Conservation (phyloP, 768 basidiomycete species). For the Pleurotus tuber-regium region DNA sequence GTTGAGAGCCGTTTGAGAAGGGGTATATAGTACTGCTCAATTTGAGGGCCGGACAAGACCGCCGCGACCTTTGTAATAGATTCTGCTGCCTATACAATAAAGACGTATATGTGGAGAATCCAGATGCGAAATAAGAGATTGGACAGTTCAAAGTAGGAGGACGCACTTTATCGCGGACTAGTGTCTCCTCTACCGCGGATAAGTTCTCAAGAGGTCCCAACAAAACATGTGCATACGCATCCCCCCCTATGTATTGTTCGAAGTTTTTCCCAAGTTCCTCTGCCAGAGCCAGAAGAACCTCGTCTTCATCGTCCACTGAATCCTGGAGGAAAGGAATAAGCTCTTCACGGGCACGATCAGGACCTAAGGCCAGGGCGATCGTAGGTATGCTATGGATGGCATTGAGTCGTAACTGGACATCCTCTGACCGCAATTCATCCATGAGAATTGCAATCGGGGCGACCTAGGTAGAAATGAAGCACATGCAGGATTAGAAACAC, state of each 20-base stretch:
- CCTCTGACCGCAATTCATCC: constrained; percentile 97
- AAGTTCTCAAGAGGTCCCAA: constrained; percentile 93
- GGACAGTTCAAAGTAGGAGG: constrained; percentile 1
- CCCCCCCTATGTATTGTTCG: constrained; percentile 92
- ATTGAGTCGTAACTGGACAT: constrained; percentile 93
- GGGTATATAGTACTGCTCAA: constrained; percentile 91
- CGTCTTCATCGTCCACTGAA: constrained; percentile 99
- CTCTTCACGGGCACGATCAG: constrained; percentile 93
- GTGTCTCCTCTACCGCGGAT: constrained; percentile 94
- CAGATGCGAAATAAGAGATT: not conserved
- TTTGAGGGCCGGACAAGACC: constrained; percentile 71
- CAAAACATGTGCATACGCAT: constrained; percentile 80
- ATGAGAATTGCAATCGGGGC: constrained; percentile 95
- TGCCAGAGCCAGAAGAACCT: constrained; percentile 91
- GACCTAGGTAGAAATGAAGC: constrained; percentile 47
- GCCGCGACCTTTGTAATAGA: constrained; percentile 88
- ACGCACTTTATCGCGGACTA: constrained; percentile 93
- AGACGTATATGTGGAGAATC: not conserved
- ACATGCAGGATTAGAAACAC: constrained; percentile 15
- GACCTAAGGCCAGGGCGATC: constrained; percentile 94
- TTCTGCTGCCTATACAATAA: constrained; percentile 74
- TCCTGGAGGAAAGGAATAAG: constrained; percentile 97
- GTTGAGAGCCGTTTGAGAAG: constrained; percentile 83
- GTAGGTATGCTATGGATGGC: constrained; percentile 98
- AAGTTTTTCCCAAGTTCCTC: constrained; percentile 93